Evolutionary conservation across 805 yeast species (phyloP), one percentile per base, ranked within the genome.

Genomic region (Barnettozyma pratensis): DNA sequence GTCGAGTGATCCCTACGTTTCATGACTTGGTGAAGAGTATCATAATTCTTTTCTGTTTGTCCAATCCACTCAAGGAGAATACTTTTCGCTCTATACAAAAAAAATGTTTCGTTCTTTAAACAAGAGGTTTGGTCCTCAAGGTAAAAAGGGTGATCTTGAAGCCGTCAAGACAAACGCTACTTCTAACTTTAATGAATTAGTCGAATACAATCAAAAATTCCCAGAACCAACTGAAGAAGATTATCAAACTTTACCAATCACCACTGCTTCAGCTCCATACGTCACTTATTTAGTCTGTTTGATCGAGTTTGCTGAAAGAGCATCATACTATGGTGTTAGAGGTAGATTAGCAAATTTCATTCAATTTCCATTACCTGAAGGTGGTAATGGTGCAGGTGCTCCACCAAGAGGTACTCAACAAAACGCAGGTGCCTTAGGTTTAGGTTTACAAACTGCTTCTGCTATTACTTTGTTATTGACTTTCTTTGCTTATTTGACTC

Each of bases 401-500:
- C 54, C 58, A 10, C 55, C 54, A 37, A 36, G 32, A 4, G 48
- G 47, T 7, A 42, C 54, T 26, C 59, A 56, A 40, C 29, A 59
- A 14, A 54, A 52, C 36, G 54, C 59, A 14, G 85, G 88, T 63
- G 79, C 82, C n/a, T 73, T 86, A 53, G 74, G 75, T 44, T 71
- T 83, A 57, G 80, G 83, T 46, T 70, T 76, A 51, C 72, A 72
- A 49, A 77, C 81, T 56, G 87, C 92, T 34, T 81, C 87, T 30
- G 90, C 85, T 36, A 72, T 86, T 51, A 78, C 86, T 12, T 80
- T 84, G 62, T 79, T 84, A 58, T 81, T 85, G 73, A 88, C 83
- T 61, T 86, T 86, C 63, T 83, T 89, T 85, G 83, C 90, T 62
- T 86, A 85, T 64, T 73, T 84, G 36, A 83, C 91, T 42, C 95